A percentile compares a stretch with the other conserved stretches of the same genome.
Conservation (phyloP, 1,284 basidiomycete species). For the Puccinia hordei region DNA sequence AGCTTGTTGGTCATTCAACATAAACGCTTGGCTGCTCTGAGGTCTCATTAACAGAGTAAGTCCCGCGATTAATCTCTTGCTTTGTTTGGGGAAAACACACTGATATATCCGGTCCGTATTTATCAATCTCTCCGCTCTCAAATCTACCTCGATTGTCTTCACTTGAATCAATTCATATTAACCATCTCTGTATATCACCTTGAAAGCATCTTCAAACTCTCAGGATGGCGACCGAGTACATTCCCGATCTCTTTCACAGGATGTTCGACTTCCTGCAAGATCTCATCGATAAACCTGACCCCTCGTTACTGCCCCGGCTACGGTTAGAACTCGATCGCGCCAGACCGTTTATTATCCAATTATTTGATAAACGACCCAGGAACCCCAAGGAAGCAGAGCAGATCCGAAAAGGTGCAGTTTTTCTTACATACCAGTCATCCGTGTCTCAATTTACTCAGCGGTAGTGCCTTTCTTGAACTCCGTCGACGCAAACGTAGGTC, state of each 20-base stretch:
- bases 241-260: conserved; percentile 39
- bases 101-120: background rate
- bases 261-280: conserved; percentile 47
- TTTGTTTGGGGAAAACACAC: background rate
- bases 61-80: background rate
- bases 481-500: background rate
- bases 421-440: background rate
- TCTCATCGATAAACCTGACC: conserved; percentile 41
- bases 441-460: background rate
- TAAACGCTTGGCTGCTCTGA: background rate
- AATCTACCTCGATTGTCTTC: background rate
- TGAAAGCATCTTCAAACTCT: background rate
- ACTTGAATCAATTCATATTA: background rate
- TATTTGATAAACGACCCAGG: conserved; percentile 43
- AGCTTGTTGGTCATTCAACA: background rate
- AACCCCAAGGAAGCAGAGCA: conserved; percentile 44
- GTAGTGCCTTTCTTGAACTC: background rate
- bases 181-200: background rate
- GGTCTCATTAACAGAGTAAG: background rate
- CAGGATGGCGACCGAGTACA: conserved; percentile 40
- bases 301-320: conserved; percentile 30
- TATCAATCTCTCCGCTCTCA: background rate
- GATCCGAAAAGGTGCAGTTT: conserved; percentile 41
- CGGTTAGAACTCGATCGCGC: conserved; percentile 48
- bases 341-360: conserved; percentile 33